A percentile compares a stretch with the other conserved stretches of the same genome.
phyloP scores from a whole-genome alignment of 2,329 filamentous ascomycete genomes.

The Cercospora berteroae region DNA sequence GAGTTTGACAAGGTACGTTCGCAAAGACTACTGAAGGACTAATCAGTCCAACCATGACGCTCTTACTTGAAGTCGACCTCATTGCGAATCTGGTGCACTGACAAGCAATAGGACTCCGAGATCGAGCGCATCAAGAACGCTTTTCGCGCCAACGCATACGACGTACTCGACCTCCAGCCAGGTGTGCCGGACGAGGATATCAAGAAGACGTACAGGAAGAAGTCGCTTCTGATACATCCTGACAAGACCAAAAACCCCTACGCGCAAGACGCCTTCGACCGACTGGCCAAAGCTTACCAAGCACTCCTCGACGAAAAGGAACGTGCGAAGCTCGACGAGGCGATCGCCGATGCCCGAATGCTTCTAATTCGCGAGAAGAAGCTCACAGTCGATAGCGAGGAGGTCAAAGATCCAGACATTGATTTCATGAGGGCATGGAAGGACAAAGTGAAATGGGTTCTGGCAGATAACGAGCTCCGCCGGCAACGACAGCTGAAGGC shows the following conservation, averaged over 20 bases:
- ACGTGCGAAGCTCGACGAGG: conserved; percentile 82
- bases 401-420: conserved; percentile 68
- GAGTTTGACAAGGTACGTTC: conserved; percentile 78
- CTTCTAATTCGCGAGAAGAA: conserved; percentile 92
- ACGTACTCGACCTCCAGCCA: conserved; percentile 91
- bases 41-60: neutral
- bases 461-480: conserved; percentile 89
- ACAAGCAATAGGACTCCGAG: conserved; percentile 70
- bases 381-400: conserved; percentile 83
- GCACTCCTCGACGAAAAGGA: conserved; percentile 92
- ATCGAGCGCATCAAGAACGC: conserved; percentile 91
- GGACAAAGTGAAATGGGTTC: conserved; percentile 82
- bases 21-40: neutral
- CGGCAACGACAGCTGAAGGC: conserved; percentile 83
- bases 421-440: conserved; percentile 84
- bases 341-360: conserved; percentile 93
- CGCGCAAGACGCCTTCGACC: conserved; percentile 93
- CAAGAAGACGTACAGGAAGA: conserved; percentile 89
- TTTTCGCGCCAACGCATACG: conserved; percentile 83
- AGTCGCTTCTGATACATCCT: conserved; percentile 97
- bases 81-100: neutral
- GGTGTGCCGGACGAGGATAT: conserved; percentile 95
- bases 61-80: neutral
- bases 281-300: conserved; percentile 90
- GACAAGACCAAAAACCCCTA: conserved; percentile 92